phyloP scores from a whole-genome alignment of 1,139 yeast species.

The Suhomyces guaymorum region DNA sequence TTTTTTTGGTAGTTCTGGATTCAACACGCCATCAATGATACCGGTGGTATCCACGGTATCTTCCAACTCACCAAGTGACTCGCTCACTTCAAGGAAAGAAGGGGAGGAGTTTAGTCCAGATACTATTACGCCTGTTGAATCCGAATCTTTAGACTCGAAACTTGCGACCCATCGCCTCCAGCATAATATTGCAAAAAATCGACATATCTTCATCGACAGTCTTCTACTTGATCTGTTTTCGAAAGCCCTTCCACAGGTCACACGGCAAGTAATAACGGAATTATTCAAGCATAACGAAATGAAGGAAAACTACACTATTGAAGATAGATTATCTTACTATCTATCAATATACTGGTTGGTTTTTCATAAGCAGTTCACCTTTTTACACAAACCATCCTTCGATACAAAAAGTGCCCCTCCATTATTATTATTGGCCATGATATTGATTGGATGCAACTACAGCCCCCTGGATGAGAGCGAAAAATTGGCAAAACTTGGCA shows the following conservation, averaged over 20 bases:
- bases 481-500: slow-evolving; percentile 13
- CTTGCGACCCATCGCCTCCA: slow-evolving; percentile 21
- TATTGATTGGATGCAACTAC: slow-evolving; percentile 54
- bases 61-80: slow-evolving; percentile 41
- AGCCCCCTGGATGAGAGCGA: slow-evolving; percentile 18
- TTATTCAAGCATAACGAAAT: slow-evolving; percentile 23
- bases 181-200: slow-evolving; percentile 28
- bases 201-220: slow-evolving; percentile 33
- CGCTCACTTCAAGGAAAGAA: slow-evolving; percentile 27
- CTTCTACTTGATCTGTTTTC: slow-evolving; percentile 21
- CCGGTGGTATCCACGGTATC: slow-evolving; percentile 32
- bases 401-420: slow-evolving; percentile 54
- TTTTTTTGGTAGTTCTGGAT: slow-evolving; percentile 1
- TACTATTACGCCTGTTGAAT: slow-evolving; percentile 7
- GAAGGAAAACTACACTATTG: slow-evolving; percentile 19
- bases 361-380: slow-evolving; percentile 63
- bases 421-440: slow-evolving; percentile 55
- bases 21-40: too few species aligned
- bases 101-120: slow-evolving; percentile 21
- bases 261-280: slow-evolving; percentile 22
- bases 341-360: slow-evolving; percentile 51
- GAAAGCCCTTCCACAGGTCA: slow-evolving; percentile 21
- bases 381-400: slow-evolving; percentile 65
- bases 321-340: slow-evolving; percentile 31
- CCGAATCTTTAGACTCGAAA: slow-evolving; percentile 18